Evolutionary conservation across 1,284 basidiomycete genomes (phyloP), one percentile per base, ranked within the genome.

Genomic region (Leccinum angustisporum): DNA sequence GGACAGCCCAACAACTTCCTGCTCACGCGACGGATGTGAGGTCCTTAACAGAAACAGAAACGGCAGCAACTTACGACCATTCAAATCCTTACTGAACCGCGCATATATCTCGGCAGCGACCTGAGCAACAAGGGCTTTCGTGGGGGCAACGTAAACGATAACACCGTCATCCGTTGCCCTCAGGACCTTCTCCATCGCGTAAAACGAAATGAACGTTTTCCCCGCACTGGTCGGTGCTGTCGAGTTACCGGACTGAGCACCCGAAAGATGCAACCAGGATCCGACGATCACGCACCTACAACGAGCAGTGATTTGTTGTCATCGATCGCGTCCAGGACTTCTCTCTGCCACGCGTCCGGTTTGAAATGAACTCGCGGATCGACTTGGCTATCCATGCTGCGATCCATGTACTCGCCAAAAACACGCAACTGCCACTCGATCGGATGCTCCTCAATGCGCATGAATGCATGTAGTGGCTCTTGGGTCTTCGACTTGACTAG

Each of bases 131-230:
- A 90, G 78, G 0, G 88, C 88, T 70, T 91, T 90, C 2, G 88
- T 89, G 0, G 88, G 88, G 0, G 89, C 87, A 33, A 90, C 81
- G 69, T 90, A 91, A n/a, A 91, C 83, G 36, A 91, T 69, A 43
- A 90, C 79, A 1, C 85, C 86, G 54, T 88, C 81, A 66, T 90
- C 83, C 0, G 85, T 84, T 34, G 77, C 77, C 59, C 85, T 75
- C 5, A 90, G 72, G 11, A 88, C 76, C 62, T 83, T 81, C 71
- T 90, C 88, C 88, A 90, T 90, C 0, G 88, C 87, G 64, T 90
- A 89, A 70, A 81, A 90, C 3, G 86, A 88, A 51, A 91, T 88
- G 70, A 91, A 90, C 0, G 89, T 90, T 71, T 90, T 91, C 36
- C 88, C 86, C 0, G 86, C 86, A 74, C 85, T 87, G 0, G 85